Percentiles rank a stretch among this genome's conserved stretches.
Conservation (phyloP, 345 rosid species). For the Populus pruinosa region DNA sequence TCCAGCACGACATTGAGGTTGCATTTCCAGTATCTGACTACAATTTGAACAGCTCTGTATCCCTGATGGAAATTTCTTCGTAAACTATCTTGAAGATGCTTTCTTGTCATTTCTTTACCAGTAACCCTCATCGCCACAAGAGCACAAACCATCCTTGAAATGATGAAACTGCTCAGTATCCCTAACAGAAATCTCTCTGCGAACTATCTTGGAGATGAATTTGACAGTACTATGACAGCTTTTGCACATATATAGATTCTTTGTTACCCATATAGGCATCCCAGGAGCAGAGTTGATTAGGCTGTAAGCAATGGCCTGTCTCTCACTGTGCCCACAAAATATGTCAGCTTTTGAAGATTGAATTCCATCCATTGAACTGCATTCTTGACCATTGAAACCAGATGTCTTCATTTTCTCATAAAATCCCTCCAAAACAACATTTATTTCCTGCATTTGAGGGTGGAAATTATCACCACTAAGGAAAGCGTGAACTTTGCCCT, state of each 20-base stretch:
- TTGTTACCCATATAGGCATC: conserved; percentile 30
- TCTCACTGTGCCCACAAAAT: conserved; percentile 36
- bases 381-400: conserved; percentile 20
- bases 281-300: conserved; percentile 33
- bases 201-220: conserved; percentile 28
- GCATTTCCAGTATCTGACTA: background rate
- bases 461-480: conserved; percentile 27
- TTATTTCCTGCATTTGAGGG: conserved; percentile 26
- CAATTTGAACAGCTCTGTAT: background rate
- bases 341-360: conserved; percentile 19
- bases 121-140: conserved; percentile 38
- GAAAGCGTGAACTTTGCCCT: conserved; percentile 35
- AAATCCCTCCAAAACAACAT: conserved; percentile 24
- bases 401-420: conserved; percentile 28
- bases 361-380: conserved; percentile 7
- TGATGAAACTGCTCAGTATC: conserved; percentile 33
- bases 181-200: conserved; percentile 32
- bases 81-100: background rate
- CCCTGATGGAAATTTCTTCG: background rate
- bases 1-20: background rate
- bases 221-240: conserved; percentile 21
- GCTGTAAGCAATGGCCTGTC: conserved; percentile 24
- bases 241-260: conserved; percentile 32
- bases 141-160: conserved; percentile 33
- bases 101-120: conserved; percentile 24